Conservation (phyloP, 768 basidiomycete species). For the Tephrocybe sp. region DNA sequence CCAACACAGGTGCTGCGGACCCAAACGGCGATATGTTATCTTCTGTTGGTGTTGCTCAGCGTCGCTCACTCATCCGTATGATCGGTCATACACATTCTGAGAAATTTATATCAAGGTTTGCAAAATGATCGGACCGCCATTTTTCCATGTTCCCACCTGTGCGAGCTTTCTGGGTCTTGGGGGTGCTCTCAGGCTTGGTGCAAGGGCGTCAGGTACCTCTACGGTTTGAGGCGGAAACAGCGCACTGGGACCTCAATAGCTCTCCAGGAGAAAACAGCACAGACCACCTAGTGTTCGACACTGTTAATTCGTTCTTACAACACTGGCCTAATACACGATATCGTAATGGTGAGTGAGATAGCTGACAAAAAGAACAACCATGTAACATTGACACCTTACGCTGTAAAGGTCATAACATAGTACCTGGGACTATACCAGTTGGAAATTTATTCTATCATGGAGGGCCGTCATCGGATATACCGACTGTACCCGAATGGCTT, state of each 20-base stretch:
- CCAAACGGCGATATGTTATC: neutral
- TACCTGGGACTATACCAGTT: constrained; percentile 5
- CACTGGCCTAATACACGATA: constrained; percentile 37
- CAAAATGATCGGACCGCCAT: neutral
- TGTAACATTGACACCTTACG: neutral
- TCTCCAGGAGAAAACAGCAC: constrained; percentile 17
- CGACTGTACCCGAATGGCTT: constrained; percentile 33
- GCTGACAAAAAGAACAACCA: neutral
- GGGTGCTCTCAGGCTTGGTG: neutral
- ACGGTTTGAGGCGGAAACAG: neutral
- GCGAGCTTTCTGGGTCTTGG: neutral
- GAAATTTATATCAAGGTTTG: neutral
- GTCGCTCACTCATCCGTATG: neutral
- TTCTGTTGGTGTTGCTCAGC: no score
- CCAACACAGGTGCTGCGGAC: neutral
- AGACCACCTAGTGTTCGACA: constrained; percentile 32
- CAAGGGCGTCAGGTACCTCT: constrained; percentile 9
- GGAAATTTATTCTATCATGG: constrained; percentile 40
- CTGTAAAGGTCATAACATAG: constrained; percentile 8
- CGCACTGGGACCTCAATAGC: constrained; percentile 13
- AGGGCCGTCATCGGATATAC: constrained; percentile 21
- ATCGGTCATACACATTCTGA: neutral
- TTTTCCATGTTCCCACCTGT: neutral
- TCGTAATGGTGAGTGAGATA: constrained; percentile 28
- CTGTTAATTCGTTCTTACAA: constrained; percentile 32